Evolutionary conservation across 2,329 filamentous ascomycete genomes (phyloP).

Genomic region (Apiospora sp.): DNA sequence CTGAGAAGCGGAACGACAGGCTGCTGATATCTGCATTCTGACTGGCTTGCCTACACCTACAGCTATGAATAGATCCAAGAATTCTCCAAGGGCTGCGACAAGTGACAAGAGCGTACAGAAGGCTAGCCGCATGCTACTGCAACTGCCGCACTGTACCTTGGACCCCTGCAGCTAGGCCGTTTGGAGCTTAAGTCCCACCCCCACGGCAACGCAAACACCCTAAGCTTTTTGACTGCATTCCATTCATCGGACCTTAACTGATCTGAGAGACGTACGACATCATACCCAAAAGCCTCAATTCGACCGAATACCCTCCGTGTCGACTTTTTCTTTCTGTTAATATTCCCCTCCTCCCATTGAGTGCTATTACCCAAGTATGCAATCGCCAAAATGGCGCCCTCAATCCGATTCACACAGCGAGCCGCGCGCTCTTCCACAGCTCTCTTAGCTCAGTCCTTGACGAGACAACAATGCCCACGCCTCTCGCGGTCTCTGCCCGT

Average conservation of each 20-base stretch:
- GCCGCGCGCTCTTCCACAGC: constrained; percentile 14
- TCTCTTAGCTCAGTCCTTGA: neutral
- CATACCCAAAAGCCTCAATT: constrained; percentile 19
- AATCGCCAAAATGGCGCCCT: constrained; percentile 22
- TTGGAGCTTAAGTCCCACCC: constrained; percentile 14
- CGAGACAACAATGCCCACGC: constrained; percentile 1
- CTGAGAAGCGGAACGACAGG: neutral
- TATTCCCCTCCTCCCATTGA: neutral
- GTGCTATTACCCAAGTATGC: constrained; percentile 16
- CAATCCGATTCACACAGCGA: constrained; percentile 23
- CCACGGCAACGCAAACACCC: constrained; percentile 6
- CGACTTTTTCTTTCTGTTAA: neutral
- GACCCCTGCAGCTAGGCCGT: constrained; percentile 8
- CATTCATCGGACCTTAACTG: constrained; percentile 8
- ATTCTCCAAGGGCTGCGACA: neutral
- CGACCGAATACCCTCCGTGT: neutral
- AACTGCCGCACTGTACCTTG: neutral
- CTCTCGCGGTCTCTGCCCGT: neutral
- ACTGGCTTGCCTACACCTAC: neutral
- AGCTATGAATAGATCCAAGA: neutral
- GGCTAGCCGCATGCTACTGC: neutral
- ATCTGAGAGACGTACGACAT: constrained; percentile 20
- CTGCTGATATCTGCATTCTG: neutral
- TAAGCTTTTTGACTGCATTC: constrained; percentile 22
- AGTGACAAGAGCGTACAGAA: neutral